A percentile compares a stretch with the other conserved stretches of the same genome.
Evolutionary conservation across 495 filamentous ascomycete species (phyloP).

Genomic region (Aspergillus cristatus): DNA sequence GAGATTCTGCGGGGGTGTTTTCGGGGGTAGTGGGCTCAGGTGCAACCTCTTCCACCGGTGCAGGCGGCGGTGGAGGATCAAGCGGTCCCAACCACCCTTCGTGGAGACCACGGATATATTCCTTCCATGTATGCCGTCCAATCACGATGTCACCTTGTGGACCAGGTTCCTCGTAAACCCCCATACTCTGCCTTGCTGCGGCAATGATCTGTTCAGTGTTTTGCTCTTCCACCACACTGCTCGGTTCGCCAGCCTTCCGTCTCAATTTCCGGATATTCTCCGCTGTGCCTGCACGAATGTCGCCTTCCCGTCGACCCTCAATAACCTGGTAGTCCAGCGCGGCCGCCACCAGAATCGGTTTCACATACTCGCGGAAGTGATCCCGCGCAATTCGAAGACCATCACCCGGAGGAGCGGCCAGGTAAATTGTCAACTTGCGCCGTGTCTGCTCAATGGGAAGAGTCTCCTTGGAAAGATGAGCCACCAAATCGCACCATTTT

Average conservation of each 20-base stretch:
- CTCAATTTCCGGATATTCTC: slow-evolving; percentile 67
- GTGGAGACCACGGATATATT: slow-evolving; percentile 87
- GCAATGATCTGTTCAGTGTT: slow-evolving; percentile 46
- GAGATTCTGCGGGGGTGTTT: slow-evolving; percentile 11
- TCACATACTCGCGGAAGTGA: slow-evolving; percentile 91
- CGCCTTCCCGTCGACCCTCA: slow-evolving; percentile 81
- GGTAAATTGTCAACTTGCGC: slow-evolving; percentile 76
- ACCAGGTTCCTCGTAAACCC: slow-evolving; percentile 61
- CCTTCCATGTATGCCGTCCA: slow-evolving; percentile 93
- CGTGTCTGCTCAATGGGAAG: slow-evolving; percentile 61
- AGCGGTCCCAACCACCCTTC: slow-evolving; percentile 95
- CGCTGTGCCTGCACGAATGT: slow-evolving; percentile 72
- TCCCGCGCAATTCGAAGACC: slow-evolving; percentile 73
- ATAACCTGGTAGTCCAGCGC: slow-evolving; percentile 93
- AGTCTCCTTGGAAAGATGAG: slow-evolving; percentile 74
- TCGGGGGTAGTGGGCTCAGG: slow-evolving; percentile 15
- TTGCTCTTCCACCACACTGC: slow-evolving; percentile 25
- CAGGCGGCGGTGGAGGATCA: slow-evolving; percentile 30
- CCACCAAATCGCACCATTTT: slow-evolving; percentile 80
- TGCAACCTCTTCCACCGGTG: slow-evolving; percentile 5
- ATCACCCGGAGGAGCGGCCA: slow-evolving; percentile 79
- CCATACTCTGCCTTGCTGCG: slow-evolving; percentile 46
- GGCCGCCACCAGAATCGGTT: slow-evolving; percentile 82
- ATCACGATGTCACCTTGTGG: slow-evolving; percentile 77
- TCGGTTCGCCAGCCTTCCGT: slow-evolving; percentile 43